phyloP scores from a whole-genome alignment of 2,329 filamentous ascomycete genomes.

The Arthrobotrys sphaeroides region DNA sequence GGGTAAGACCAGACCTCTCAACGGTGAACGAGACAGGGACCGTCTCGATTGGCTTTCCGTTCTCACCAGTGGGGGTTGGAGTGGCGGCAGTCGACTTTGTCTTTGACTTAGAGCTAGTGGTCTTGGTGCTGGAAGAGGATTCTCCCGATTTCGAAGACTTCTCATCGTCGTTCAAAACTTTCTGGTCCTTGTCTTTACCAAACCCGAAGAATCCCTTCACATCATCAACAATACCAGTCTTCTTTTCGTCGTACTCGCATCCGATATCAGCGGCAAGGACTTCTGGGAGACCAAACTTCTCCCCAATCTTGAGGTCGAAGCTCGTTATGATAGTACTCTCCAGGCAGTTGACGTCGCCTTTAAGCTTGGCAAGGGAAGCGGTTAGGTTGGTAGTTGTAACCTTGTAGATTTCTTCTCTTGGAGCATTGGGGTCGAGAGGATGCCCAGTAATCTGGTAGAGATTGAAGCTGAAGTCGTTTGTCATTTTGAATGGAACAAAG shows the following conservation, averaged over 20 bases:
- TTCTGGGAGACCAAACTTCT: constrained; percentile 80
- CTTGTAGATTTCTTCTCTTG: constrained; percentile 70
- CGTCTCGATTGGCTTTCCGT: constrained; percentile 68
- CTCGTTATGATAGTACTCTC: constrained; percentile 81
- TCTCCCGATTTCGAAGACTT: constrained; percentile 61
- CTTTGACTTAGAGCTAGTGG: constrained; percentile 61
- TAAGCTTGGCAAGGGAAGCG: constrained; percentile 78
- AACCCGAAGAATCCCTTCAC: constrained; percentile 97
- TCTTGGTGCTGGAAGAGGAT: constrained; percentile 65
- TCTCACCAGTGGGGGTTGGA: constrained; percentile 60
- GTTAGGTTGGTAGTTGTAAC: constrained; percentile 87
- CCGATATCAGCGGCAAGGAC: constrained; percentile 79
- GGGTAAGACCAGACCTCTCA: constrained; percentile 66
- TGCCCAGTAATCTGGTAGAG: constrained; percentile 58
- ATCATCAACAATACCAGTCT: constrained; percentile 77
- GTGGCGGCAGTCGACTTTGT: constrained; percentile 57
- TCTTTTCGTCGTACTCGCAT: constrained; percentile 80
- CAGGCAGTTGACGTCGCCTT: constrained; percentile 79
- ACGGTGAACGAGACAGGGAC: constrained; percentile 67
- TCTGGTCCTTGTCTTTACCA: constrained; percentile 72
- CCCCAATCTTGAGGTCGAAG: constrained; percentile 76
- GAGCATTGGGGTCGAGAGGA: constrained; percentile 42
- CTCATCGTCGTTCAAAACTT: constrained; percentile 70
- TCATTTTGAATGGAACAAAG: constrained; percentile 81
- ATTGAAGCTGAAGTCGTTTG: constrained; percentile 77